phyloP scores from a whole-genome alignment of 371 early-diverging fungal species.

The Batkoa obscura region DNA sequence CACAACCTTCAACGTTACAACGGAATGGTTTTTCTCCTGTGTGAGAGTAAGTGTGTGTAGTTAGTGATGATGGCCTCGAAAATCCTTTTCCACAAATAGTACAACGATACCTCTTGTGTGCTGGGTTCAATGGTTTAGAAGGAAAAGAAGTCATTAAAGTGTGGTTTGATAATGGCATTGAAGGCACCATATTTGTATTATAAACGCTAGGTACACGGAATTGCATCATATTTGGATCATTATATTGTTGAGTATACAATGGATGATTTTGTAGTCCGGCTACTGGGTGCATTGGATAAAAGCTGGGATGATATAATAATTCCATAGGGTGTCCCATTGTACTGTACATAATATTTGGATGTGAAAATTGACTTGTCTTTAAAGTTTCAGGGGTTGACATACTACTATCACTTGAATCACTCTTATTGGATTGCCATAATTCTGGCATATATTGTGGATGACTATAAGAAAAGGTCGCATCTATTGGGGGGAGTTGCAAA shows the following conservation, averaged over 20 bases:
- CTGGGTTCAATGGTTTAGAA: background rate
- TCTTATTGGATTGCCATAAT: too few species aligned
- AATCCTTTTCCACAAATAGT: slow-evolving; percentile 43
- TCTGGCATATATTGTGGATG: too few species aligned
- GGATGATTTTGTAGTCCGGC: too few species aligned
- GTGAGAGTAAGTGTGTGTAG: slow-evolving; percentile 18
- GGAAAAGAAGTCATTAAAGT: background rate
- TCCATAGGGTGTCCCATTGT: too few species aligned
- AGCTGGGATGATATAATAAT: too few species aligned
- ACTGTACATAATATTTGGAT: too few species aligned
- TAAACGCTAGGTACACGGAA: too few species aligned
- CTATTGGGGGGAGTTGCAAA: too few species aligned
- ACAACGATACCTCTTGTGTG: slow-evolving; percentile 34
- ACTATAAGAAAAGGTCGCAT: too few species aligned
- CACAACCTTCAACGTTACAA: slow-evolving; percentile 16
- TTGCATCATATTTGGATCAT: background rate
- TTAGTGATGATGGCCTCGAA: slow-evolving; percentile 37
- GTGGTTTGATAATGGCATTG: background rate
- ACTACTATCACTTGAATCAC: background rate
- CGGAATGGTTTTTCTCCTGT: slow-evolving; percentile 20
- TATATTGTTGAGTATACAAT: background rate
- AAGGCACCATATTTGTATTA: background rate
- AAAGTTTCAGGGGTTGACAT: background rate
- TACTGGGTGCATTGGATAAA: too few species aligned
- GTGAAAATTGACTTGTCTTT: background rate